Evolutionary conservation across 164 flowering plant genomes (phyloP), one percentile per base, ranked within the genome.

Genomic region (Macadamia tetraphylla): DNA sequence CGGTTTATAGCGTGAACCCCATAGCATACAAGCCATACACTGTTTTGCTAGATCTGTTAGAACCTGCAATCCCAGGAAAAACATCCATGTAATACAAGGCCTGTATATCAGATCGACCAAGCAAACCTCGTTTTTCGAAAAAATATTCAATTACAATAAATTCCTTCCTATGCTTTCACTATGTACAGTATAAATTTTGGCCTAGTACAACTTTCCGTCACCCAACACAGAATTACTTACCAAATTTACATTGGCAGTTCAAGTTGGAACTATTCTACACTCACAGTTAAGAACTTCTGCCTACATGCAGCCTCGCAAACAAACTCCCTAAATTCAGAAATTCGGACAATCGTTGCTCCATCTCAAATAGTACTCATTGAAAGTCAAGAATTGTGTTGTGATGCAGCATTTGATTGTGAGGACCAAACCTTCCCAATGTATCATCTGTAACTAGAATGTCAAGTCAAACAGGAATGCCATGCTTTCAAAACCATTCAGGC

Each of bases 401-500:
- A n/a, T 18, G 29, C 55, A 17, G 9, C 7, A 53, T 3, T 10
- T 5, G 62, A 29, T n/a, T 29, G 42, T 6, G 42, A 42, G 40
- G 52, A 9, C 62, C 59, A 43, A 58, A 35, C 44, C 23, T 8
- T 56, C 43, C 29, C 3, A 8, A 2, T 46, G 2, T 29, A 29
- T 9, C 13, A 30, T 18, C n/a, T 65, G 57, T 53, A 29, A 32
- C 23, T 58, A 8, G 56, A 61, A 67, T 57, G 84, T 74, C 84
- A 79, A 80, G 69, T 74, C 60, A 10, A 30, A 85, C 64, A 40
- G 97, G 95, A 31, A 94, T 90, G 29, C 95, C 94, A 30, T 94
- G 97, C 69, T 81, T 90, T 62, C 83, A 86, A 77, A 94, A 94
- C 98, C 97, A 94, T 67, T 94, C 96, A 6, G 92, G 94, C 97